Base-by-base conservation (phyloP, 2,329 filamentous ascomycete species). In the Stagonosporopsis chrysanthemi region DNA sequence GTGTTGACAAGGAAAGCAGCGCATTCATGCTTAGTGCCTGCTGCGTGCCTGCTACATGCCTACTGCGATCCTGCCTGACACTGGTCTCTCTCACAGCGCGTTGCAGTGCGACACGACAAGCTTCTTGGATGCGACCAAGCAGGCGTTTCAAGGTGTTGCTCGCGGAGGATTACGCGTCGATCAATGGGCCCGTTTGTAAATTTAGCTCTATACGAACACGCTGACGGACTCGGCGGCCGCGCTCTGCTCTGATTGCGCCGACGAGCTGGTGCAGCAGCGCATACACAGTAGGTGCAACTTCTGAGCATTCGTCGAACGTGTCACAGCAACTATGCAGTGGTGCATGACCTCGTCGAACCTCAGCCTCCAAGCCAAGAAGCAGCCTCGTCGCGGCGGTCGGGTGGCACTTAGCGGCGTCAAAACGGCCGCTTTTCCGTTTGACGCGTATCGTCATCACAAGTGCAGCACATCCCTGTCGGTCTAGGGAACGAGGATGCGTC, bases 141-240 rank as follows among this genome's bases (percentile, higher is more conserved):
- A 49, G 31, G 33, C 33, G 55, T 61, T 61, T 52, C 47, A 61
- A 61, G 22, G 41, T 24, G 29, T 38, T 26, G 48, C 47, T 33
- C 45, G 41, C 45, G 47, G 45, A 49, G 51, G 49, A 29, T 56
- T 50, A 53, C 55, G 58, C 46, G 53, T 53, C 53, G 50, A 57
- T 57, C 43, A n/a, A 33, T 41, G 39, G 36, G 5, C 15, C 12
- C 35, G 29, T 39, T 19, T 23, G 9, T 48, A 60, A 57, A 48
- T 52, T 47, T 61, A 55, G 54, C 47, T 36, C 44, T 51, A 57
- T 55, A 61, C 58, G 58, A 61, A 41, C 33, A 14, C n/a, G 40
- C 46, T 52, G 50, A 57, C 45, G 46, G 42, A 26, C 54, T 36
- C 52, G 39, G 29, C 42, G 43, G 23, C 23, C 39, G 39, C 31